These are phyloP conservation scores for Heritiera littoralis DNA, from an alignment of 345 rosid genomes.

Conservation along the genomic window DNA sequence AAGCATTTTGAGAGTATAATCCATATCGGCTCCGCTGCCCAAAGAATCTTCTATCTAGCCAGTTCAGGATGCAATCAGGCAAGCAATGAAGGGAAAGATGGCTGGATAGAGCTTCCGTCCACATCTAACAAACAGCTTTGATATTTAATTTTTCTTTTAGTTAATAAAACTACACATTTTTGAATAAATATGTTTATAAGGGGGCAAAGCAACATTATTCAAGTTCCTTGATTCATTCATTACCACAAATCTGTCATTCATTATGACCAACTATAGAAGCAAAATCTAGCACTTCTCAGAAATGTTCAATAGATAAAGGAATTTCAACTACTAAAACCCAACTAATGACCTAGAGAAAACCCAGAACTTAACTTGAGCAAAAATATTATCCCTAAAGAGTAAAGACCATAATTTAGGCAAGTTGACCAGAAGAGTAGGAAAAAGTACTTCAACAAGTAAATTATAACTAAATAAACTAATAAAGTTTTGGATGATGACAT, in stretches of 20 bases:
- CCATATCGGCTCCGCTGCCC: background rate
- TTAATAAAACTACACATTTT: background rate
- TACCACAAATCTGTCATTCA: background rate
- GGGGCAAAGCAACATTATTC: background rate
- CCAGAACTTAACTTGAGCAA: background rate
- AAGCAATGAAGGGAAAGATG: background rate
- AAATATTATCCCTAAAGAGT: background rate
- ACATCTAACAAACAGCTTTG: background rate
- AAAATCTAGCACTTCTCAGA: background rate
- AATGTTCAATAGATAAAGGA: background rate
- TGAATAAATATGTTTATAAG: background rate
- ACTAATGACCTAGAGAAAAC: background rate
- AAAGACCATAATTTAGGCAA: background rate
- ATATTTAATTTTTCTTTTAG: background rate
- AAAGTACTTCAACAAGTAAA: background rate
- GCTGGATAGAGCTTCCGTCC: background rate
- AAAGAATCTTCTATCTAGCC: background rate
- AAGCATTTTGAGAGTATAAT: background rate
- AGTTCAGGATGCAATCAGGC: background rate
- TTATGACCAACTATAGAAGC: no score
- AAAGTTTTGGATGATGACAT: background rate
- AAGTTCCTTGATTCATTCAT: background rate
- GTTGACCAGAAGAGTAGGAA: background rate
- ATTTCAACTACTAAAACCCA: background rate
- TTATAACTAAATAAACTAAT: background rate